Base-by-base conservation (phyloP, 352 stramenopile genomes). In the Phytopythium oedochilum region DNA sequence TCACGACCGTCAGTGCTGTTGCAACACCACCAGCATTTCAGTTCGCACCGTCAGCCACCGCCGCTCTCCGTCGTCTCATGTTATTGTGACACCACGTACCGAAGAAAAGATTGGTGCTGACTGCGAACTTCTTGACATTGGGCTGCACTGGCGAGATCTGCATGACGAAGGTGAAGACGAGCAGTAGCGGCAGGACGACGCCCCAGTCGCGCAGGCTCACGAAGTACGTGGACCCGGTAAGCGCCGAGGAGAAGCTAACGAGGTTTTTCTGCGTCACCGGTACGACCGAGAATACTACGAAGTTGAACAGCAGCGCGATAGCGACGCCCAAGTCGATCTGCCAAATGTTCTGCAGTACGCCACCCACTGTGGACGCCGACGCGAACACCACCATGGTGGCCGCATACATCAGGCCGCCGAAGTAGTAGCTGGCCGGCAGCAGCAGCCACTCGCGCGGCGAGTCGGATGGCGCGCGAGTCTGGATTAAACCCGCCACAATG, bases 41-140 rank as follows among this genome's bases (percentile, higher is more conserved):
- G 35, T 54, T 29, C 46, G 7, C 5, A 31, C 15, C 40, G 47
- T 47, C 61, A 40, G 9, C 18, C 15, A 48, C 25, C 55, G 14
- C 32, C 35, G 18, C 29, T 20, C 5, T 8, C 10, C 32, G 64
- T 15, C 12, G 12, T 17, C 9, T 35, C 23, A 7, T 28, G 35
- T 8, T 22, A 8, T 7, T n/a, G n/a, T n/a, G 23, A 12, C 28
- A 29, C 47, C 1, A 61, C 73, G n/a, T 67, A 89, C 78, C 81
- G 70, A 90, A 90, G 62, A 85, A 92, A 32, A 89, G 55, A 53
- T 88, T 92, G 10, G 78, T 88, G 55, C 75, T 78, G 14, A 90
- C 69, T 14, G 80, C 77, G 40, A 89, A 92, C 51, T 88, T 90
- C 57, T 92, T 88, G 8, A 86, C 75, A 34, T 88, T 92, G 17